Conservation (phyloP, 2,329 filamentous ascomycete genomes). For the Tetracladium maxilliforme region DNA sequence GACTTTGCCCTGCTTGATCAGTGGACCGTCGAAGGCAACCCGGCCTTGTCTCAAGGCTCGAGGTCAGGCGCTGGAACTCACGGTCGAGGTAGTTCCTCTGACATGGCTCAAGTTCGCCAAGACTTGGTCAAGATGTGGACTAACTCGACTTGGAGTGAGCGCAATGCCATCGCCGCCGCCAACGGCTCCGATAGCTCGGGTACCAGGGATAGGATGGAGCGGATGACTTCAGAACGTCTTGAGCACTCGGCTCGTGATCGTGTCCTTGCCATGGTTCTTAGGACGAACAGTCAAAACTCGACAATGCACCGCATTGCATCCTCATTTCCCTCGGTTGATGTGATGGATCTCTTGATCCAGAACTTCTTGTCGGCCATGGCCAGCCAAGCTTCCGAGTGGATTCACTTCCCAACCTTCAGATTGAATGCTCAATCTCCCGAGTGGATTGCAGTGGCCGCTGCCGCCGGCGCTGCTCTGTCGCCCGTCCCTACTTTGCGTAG, state of each 20-base stretch:
- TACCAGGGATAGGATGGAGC: not conserved
- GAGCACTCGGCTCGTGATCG: slow-evolving; percentile 38
- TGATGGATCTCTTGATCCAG: slow-evolving; percentile 46
- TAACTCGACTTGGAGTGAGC: slow-evolving; percentile 31
- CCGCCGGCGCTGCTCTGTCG: slow-evolving; percentile 43
- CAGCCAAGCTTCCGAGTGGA: slow-evolving; percentile 41
- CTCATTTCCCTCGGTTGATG: slow-evolving; percentile 45
- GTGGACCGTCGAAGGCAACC: too few species aligned
- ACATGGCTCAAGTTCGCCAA: slow-evolving; percentile 29
- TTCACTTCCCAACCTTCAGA: slow-evolving; percentile 45
- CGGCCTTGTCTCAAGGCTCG: too few species aligned
- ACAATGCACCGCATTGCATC: slow-evolving; percentile 36
- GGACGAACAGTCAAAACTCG: slow-evolving; percentile 34
- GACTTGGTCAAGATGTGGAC: slow-evolving; percentile 31
- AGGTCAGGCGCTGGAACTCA: too few species aligned
- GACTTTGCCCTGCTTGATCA: slow-evolving; percentile 38
- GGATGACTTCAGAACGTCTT: slow-evolving; percentile 10
- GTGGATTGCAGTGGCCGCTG: slow-evolving; percentile 42
- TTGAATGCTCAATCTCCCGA: slow-evolving; percentile 40
- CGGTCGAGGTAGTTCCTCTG: slow-evolving; percentile 8
- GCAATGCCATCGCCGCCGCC: slow-evolving; percentile 28
- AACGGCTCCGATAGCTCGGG: slow-evolving; percentile 17
- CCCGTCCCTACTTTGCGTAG: slow-evolving; percentile 42
- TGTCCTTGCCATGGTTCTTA: slow-evolving; percentile 48
- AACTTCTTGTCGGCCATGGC: slow-evolving; percentile 41